Conservation (phyloP, 805 yeast genomes). For the Kodamaea leandrae region DNA sequence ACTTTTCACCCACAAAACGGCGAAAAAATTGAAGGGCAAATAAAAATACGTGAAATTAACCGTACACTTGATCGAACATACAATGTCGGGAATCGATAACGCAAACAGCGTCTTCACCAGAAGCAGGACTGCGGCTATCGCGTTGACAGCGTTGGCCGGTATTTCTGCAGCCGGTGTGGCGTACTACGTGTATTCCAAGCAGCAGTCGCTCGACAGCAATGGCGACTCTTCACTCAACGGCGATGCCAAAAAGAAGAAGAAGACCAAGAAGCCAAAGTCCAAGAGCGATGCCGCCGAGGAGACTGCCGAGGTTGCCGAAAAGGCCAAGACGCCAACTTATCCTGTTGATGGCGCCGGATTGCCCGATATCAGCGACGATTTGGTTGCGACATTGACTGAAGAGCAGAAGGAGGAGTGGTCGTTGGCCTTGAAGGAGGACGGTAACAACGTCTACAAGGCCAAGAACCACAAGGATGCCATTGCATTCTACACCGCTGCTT, state of each 20-base stretch:
- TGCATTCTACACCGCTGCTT: slow-evolving; percentile 74
- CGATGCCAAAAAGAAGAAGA: slow-evolving; percentile 28
- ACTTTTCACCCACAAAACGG: slow-evolving; percentile 1
- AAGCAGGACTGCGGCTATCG: slow-evolving; percentile 57
- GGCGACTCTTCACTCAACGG: too few relatives aligned
- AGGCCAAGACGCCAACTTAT: slow-evolving; percentile 25
- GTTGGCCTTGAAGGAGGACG: slow-evolving; percentile 79
- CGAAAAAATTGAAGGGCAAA: slow-evolving; percentile 7
- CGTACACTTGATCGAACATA: background rate
- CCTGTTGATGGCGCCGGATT: slow-evolving; percentile 57
- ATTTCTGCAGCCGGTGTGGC: slow-evolving; percentile 60
- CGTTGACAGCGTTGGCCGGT: slow-evolving; percentile 61
- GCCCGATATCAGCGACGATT: slow-evolving; percentile 53
- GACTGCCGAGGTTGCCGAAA: slow-evolving; percentile 1
- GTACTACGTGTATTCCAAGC: slow-evolving; percentile 39
- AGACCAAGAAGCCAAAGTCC: slow-evolving; percentile 48
- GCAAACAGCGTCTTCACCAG: slow-evolving; percentile 40
- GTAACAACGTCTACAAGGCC: slow-evolving; percentile 72
- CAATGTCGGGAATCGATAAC: slow-evolving; percentile 10
- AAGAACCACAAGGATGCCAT: slow-evolving; percentile 76
- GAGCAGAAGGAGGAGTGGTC: slow-evolving; percentile 65
- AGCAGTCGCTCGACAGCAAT: slow-evolving; percentile 11
- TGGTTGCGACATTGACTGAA: slow-evolving; percentile 42
- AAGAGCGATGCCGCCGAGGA: slow-evolving; percentile 15
- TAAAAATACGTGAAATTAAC: background rate